A percentile compares a stretch with the other conserved stretches of the same genome.
Conservation (phyloP, 768 basidiomycete genomes). For the Kwoniella pini region DNA sequence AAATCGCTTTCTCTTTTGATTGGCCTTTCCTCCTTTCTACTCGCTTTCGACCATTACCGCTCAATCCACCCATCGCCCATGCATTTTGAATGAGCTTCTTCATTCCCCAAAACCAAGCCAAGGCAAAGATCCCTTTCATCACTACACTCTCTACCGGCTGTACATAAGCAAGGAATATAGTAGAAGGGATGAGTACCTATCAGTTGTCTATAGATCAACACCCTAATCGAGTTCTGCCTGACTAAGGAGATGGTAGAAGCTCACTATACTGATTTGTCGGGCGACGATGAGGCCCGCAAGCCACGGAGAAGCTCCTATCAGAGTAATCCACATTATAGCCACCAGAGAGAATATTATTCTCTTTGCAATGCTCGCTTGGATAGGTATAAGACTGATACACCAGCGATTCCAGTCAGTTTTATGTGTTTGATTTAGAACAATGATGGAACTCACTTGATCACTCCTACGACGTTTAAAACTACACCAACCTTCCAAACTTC, state of each 20-base stretch:
- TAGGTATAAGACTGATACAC: not conserved
- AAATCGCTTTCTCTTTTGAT: not conserved
- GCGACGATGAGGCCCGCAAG: not conserved
- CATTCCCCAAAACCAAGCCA: conserved; percentile 88
- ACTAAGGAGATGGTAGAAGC: no score
- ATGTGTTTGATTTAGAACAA: not conserved
- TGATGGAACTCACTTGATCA: conserved; percentile 82
- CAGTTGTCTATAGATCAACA: no score
- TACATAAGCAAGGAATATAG: conserved; percentile 65
- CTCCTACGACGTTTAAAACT: conserved; percentile 76
- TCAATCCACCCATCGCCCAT: conserved; percentile 61
- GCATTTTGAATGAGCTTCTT: conserved; percentile 73
- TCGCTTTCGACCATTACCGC: conserved; percentile 11
- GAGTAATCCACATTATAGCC: not conserved
- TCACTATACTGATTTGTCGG: conserved; percentile 61
- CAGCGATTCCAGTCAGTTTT: not conserved
- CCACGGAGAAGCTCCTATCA: conserved; percentile 6
- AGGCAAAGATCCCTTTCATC: conserved; percentile 77
- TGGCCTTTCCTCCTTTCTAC: not conserved
- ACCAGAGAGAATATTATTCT: not conserved
- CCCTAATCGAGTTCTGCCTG: no score
- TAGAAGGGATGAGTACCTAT: not conserved
- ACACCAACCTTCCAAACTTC: conserved; percentile 69
- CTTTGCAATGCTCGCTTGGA: not conserved
- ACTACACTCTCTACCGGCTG: conserved; percentile 77